Percentiles rank a stretch among this genome's conserved stretches.
Conservation (phyloP, 23 red algal species). For the Porphyridium purpureum region DNA sequence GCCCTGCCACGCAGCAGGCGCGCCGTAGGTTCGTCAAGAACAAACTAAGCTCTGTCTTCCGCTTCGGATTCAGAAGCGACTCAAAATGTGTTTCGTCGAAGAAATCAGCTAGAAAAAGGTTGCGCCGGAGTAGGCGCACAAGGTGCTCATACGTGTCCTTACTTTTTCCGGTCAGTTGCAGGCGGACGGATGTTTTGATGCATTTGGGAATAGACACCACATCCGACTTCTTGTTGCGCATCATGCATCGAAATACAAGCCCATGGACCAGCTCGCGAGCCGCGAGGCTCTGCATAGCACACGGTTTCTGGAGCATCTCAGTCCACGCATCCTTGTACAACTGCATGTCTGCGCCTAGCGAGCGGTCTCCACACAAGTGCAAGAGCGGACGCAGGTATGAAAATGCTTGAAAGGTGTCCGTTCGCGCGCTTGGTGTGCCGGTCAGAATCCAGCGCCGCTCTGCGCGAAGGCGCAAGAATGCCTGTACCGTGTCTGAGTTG, state of each 20-base stretch:
- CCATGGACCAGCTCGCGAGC: not conserved
- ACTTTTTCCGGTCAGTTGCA: slow-evolving; percentile 4
- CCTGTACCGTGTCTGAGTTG: not conserved
- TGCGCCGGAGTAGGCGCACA: slow-evolving; percentile 9
- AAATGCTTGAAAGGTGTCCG: no score
- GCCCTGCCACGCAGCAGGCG: slow-evolving; percentile 36
- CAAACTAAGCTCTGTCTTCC: slow-evolving; percentile 1
- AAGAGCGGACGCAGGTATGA: no score
- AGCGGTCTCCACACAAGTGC: slow-evolving; percentile 46
- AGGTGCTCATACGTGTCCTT: slow-evolving; percentile 19
- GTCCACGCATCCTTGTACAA: no score
- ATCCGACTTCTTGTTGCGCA: slow-evolving; percentile 19
- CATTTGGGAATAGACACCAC: slow-evolving; percentile 12
- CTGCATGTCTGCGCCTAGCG: slow-evolving; percentile 43
- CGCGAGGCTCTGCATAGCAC: not conserved
- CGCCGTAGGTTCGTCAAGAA: slow-evolving; percentile 16
- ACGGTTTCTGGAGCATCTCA: not conserved
- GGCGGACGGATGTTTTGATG: not conserved
- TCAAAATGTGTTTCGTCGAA: slow-evolving; percentile 16
- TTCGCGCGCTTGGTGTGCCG: slow-evolving; percentile 80
- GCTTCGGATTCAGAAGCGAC: slow-evolving; percentile 24
- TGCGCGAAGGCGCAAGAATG: slow-evolving; percentile 11
- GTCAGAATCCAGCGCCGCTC: slow-evolving; percentile 98
- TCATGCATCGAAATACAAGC: slow-evolving; percentile 15
- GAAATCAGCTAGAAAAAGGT: slow-evolving; percentile 32